A percentile compares a stretch with the other conserved stretches of the same genome.
phyloP scores from a whole-genome alignment of 352 stramenopile species.

The Phytophthora rubi region DNA sequence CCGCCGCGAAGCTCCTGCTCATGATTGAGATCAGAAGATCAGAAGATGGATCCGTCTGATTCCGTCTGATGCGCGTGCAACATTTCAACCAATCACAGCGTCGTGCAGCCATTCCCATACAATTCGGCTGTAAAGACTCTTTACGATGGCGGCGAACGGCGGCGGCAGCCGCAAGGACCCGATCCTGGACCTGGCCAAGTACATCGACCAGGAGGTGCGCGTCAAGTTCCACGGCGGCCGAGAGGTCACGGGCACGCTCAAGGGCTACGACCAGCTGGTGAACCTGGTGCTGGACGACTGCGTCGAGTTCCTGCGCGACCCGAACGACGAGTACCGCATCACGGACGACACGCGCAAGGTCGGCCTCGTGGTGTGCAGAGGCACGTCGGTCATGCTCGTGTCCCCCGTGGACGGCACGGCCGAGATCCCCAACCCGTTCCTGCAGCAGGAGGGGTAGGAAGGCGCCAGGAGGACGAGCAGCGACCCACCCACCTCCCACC shows the following conservation, averaged over 20 bases:
- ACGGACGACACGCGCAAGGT: constrained; percentile 93
- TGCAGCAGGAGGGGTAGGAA: constrained; percentile 81
- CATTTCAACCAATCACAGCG: constrained; percentile 31
- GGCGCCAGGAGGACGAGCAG: constrained; percentile 1
- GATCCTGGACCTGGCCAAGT: constrained; percentile 95
- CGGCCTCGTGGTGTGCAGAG: constrained; percentile 94
- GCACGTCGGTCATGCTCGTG: constrained; percentile 92
- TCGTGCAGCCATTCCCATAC: constrained; percentile 11
- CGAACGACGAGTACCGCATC: constrained; percentile 88
- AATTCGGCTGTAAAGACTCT: constrained; percentile 5
- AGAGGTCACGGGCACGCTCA: constrained; percentile 92
- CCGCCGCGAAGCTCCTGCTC: constrained; percentile 54
- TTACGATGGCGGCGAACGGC: constrained; percentile 67
- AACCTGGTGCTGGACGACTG: constrained; percentile 98
- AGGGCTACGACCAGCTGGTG: constrained; percentile 97
- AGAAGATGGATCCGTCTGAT: constrained; percentile 29
- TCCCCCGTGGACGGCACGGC: constrained; percentile 91
- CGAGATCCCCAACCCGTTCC: constrained; percentile 93
- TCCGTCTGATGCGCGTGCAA: constrained; percentile 21
- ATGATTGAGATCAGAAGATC: constrained; percentile 18
- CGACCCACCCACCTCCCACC: no score
- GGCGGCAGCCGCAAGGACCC: constrained; percentile 66
- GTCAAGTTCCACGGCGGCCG: constrained; percentile 95
- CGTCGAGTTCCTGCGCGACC: constrained; percentile 94
- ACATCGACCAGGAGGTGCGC: constrained; percentile 94